Evolutionary conservation across 2,329 filamentous ascomycete species (phyloP).

Genomic region (Talaromyces sp.): DNA sequence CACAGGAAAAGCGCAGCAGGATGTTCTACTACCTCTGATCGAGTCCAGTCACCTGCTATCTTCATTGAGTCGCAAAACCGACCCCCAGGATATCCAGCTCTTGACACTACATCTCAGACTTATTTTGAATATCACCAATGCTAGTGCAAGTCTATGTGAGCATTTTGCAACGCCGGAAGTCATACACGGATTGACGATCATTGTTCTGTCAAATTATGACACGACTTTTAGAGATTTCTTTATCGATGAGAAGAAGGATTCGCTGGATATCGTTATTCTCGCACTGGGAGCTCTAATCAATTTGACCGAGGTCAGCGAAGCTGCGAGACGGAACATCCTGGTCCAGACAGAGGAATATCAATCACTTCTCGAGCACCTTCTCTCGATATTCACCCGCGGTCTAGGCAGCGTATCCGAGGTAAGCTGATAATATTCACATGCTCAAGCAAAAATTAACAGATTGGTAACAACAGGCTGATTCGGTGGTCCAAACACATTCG

Average conservation of each 20-base stretch:
- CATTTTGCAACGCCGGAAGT: conserved; percentile 56
- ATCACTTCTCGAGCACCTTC: conserved; percentile 57
- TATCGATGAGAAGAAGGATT: conserved; percentile 45
- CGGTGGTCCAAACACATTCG: conserved; percentile 66
- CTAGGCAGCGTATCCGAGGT: conserved; percentile 66
- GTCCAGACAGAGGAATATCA: conserved; percentile 33
- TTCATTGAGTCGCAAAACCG: conserved; percentile 19
- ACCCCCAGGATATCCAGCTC: conserved; percentile 26
- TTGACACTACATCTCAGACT: conserved; percentile 59
- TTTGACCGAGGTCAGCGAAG: conserved; percentile 71
- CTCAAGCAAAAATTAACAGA: not conserved
- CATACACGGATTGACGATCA: conserved; percentile 35
- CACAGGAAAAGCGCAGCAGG: conserved; percentile 27
- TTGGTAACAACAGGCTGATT: conserved; percentile 44
- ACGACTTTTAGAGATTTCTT: conserved; percentile 29
- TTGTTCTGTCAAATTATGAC: conserved; percentile 35
- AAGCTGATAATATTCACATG: conserved; percentile 33
- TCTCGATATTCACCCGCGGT: conserved; percentile 65
- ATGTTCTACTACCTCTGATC: conserved; percentile 30
- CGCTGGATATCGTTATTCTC: conserved; percentile 72
- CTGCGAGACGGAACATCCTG: conserved; percentile 55
- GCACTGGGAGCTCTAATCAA: conserved; percentile 83
- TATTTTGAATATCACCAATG: conserved; percentile 82
- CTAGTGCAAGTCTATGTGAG: conserved; percentile 65
- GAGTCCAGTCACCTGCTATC: conserved; percentile 41